These are phyloP conservation scores for Rhizophora apiculata DNA, from an alignment of 345 rosid species.

Conservation along the genomic window DNA sequence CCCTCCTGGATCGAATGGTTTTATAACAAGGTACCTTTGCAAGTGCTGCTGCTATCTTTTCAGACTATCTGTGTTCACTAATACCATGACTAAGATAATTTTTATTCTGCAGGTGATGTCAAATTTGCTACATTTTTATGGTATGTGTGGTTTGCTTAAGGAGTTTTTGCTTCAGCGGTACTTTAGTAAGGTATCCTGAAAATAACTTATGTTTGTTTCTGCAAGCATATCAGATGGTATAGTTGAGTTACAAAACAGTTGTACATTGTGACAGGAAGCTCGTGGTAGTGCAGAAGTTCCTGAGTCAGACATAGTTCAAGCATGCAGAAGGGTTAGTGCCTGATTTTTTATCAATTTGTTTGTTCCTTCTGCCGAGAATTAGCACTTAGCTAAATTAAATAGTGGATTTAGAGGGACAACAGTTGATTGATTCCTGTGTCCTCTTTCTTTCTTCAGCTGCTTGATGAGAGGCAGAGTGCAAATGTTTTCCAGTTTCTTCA, in stretches of 20 bases:
- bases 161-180: slow-evolving; percentile 31
- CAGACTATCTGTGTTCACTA: background rate
- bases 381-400: background rate
- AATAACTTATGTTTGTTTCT: background rate
- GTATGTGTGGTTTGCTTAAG: slow-evolving; percentile 29
- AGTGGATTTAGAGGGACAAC: background rate
- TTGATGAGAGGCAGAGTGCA: slow-evolving; percentile 30
- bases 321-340: slow-evolving; percentile 29
- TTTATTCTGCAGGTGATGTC: slow-evolving; percentile 18
- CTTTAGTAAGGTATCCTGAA: slow-evolving; percentile 27
- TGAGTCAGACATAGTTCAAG: slow-evolving; percentile 27
- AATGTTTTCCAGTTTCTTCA: slow-evolving; percentile 27
- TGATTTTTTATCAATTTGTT: background rate
- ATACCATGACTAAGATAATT: background rate
- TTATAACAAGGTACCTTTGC: slow-evolving; percentile 26
- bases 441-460: slow-evolving; percentile 19
- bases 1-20: slow-evolving; percentile 80
- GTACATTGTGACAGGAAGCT: slow-evolving; percentile 22
- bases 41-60: background rate
- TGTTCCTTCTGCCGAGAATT: background rate
- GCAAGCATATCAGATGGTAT: background rate
- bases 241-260: background rate
- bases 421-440: slow-evolving; percentile 3
- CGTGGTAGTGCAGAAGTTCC: slow-evolving; percentile 28
- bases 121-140: slow-evolving; percentile 30